Percentiles rank a stretch among this genome's conserved stretches.
Conservation (phyloP, 495 filamentous ascomycete species). For the Daldinia loculata region DNA sequence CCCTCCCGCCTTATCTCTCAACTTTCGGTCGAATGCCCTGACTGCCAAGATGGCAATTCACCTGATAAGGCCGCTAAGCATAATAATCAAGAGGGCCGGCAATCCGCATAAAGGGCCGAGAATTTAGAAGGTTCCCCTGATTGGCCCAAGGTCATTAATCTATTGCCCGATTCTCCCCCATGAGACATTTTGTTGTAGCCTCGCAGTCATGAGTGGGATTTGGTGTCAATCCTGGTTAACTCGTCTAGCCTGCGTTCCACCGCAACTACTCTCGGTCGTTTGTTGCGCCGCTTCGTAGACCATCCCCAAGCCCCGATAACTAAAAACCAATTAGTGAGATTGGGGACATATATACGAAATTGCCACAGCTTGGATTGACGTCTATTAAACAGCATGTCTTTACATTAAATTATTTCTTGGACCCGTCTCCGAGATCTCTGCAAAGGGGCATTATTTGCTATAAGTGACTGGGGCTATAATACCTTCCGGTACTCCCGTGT, state of each 20-base stretch:
- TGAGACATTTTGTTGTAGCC: slow-evolving; percentile 40
- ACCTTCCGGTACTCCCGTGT: slow-evolving; percentile 28
- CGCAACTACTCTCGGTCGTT: slow-evolving; percentile 13
- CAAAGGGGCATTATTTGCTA: background rate
- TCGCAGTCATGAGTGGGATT: slow-evolving; percentile 23
- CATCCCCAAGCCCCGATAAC: background rate
- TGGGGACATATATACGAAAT: background rate
- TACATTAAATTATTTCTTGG: background rate
- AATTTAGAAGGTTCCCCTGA: background rate
- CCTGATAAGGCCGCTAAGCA: slow-evolving; percentile 26
- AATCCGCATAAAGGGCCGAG: slow-evolving; percentile 43
- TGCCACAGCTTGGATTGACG: background rate
- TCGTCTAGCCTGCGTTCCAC: slow-evolving; percentile 7
- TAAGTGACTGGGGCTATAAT: background rate
- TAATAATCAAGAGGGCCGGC: slow-evolving; percentile 31
- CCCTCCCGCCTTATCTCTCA: slow-evolving; percentile 21
- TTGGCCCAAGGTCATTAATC: slow-evolving; percentile 32
- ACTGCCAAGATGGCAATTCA: slow-evolving; percentile 27
- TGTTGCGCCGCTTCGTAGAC: slow-evolving; percentile 14
- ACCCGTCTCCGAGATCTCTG: background rate
- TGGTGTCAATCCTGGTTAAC: slow-evolving; percentile 11
- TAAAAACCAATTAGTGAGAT: background rate
- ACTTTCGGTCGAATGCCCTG: slow-evolving; percentile 20
- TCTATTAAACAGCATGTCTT: background rate
- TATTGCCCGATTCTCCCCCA: slow-evolving; percentile 27